These are phyloP conservation scores for Solanum acaule DNA, from an alignment of 257 asterid species.

Conservation along the genomic window DNA sequence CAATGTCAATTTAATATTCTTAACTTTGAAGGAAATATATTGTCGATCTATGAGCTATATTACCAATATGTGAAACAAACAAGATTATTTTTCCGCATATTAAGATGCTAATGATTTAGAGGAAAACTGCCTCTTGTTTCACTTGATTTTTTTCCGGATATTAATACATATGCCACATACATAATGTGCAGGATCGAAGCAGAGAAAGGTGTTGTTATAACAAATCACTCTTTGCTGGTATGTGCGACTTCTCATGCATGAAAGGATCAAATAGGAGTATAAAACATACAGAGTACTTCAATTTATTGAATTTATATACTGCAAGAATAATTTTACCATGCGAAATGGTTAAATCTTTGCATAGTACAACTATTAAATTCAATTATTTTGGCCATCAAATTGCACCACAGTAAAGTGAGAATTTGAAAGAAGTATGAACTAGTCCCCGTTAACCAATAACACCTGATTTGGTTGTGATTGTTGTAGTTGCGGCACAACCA, in stretches of 20 bases:
- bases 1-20: not conserved
- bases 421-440: not conserved
- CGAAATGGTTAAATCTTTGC: not conserved
- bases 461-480: not conserved
- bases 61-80: not conserved
- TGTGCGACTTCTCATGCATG: constrained; percentile 18
- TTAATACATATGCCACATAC: constrained; percentile 1
- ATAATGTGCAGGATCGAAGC: constrained; percentile 78
- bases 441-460: not conserved
- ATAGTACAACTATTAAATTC: not conserved
- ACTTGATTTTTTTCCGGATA: not conserved
- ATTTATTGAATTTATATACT: not conserved
- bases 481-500: not conserved
- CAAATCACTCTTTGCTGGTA: constrained; percentile 85
- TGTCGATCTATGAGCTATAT: not conserved
- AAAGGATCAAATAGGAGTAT: not conserved
- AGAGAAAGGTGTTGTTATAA: constrained; percentile 88
- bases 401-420: not conserved
- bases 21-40: not conserved
- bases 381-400: not conserved
- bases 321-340: not conserved
- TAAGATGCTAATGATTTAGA: not conserved
- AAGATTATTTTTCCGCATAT: not conserved
- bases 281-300: not conserved
- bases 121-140: not conserved